These are phyloP conservation scores for Penicillium bialowiezense DNA, from an alignment of 495 filamentous ascomycete species.

Conservation along the genomic window DNA sequence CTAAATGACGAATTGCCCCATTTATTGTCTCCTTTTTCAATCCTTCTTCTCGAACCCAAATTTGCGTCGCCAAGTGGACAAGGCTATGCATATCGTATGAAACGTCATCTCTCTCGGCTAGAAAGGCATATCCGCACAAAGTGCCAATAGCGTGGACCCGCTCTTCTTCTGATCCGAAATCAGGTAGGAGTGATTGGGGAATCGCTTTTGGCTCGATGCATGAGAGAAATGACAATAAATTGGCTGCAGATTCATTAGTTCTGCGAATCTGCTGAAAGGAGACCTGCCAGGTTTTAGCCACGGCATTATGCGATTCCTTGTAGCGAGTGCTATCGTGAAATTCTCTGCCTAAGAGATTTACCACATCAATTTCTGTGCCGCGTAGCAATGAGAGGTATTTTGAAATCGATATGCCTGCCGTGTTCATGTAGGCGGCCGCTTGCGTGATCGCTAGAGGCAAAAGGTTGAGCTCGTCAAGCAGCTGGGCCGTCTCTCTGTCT, in stretches of 20 bases:
- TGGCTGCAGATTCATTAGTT: conserved; percentile 30
- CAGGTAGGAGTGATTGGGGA: conserved; percentile 21
- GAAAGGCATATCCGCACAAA: conserved; percentile 27
- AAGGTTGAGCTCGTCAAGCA: conserved; percentile 19
- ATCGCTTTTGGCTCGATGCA: conserved; percentile 40
- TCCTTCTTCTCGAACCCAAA: conserved; percentile 20
- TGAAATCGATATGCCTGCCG: conserved; percentile 27
- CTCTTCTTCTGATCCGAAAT: conserved; percentile 10
- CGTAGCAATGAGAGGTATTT: conserved; percentile 42
- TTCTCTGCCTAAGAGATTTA: conserved; percentile 38
- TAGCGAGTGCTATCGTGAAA: conserved; percentile 44
- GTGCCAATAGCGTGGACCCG: conserved; percentile 24
- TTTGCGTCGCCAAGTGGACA: conserved; percentile 41
- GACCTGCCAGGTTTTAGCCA: conserved; percentile 50
- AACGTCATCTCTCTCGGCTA: conserved; percentile 12
- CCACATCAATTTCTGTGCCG: conserved; percentile 31
- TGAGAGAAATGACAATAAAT: conserved; percentile 41
- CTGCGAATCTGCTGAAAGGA: conserved; percentile 46
- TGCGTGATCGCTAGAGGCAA: conserved; percentile 35
- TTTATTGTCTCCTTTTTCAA: too few relatives aligned
- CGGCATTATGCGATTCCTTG: conserved; percentile 37
- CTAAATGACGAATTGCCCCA: too few relatives aligned
- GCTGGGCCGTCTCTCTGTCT: background rate
- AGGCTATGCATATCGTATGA: conserved; percentile 43
- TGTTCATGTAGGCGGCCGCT: conserved; percentile 34